Conservation (phyloP, 2,329 filamentous ascomycete species). For the Fusarium phyllophilum region DNA sequence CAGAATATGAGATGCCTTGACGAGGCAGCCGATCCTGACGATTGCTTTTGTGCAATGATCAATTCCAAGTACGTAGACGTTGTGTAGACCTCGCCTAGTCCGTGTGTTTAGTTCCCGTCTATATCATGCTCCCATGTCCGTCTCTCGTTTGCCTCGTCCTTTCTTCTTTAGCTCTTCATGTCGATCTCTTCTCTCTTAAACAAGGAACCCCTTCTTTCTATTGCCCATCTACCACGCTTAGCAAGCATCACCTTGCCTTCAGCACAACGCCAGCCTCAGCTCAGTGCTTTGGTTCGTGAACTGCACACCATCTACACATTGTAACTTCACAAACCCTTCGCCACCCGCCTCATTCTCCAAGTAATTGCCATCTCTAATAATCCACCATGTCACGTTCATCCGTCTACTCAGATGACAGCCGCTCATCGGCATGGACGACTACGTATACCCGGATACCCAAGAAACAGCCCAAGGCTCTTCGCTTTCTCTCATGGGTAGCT, state of each 20-base stretch:
- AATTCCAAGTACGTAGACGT: conserved; percentile 1
- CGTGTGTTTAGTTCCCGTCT: conserved; percentile 15
- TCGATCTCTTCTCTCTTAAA: conserved; percentile 25
- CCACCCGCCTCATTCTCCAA: conserved; percentile 29
- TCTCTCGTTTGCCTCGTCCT: conserved; percentile 30
- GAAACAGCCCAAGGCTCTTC: conserved; percentile 35
- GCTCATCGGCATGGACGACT: conserved; percentile 41
- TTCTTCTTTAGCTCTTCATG: conserved; percentile 28
- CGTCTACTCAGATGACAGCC: conserved; percentile 38
- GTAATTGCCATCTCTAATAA: background rate
- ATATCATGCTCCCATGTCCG: conserved; percentile 35
- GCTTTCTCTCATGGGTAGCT: conserved; percentile 45
- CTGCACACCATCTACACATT: conserved; percentile 11
- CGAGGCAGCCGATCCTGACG: conserved; percentile 29
- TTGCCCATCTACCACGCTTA: conserved; percentile 11
- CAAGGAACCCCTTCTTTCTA: conserved; percentile 27
- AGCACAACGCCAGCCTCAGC: conserved; percentile 14
- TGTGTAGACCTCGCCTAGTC: conserved; percentile 1
- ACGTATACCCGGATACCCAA: conserved; percentile 41
- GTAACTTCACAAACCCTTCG: conserved; percentile 1
- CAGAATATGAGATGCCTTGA: conserved; percentile 36
- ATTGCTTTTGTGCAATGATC: conserved; percentile 16
- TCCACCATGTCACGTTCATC: conserved; percentile 32
- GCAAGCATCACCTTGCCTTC: conserved; percentile 11
- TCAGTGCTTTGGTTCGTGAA: conserved; percentile 24